A percentile compares a stretch with the other conserved stretches of the same genome.
Evolutionary conservation across 1,284 basidiomycete genomes (phyloP).

Genomic region (Cryptococcus sp.): DNA sequence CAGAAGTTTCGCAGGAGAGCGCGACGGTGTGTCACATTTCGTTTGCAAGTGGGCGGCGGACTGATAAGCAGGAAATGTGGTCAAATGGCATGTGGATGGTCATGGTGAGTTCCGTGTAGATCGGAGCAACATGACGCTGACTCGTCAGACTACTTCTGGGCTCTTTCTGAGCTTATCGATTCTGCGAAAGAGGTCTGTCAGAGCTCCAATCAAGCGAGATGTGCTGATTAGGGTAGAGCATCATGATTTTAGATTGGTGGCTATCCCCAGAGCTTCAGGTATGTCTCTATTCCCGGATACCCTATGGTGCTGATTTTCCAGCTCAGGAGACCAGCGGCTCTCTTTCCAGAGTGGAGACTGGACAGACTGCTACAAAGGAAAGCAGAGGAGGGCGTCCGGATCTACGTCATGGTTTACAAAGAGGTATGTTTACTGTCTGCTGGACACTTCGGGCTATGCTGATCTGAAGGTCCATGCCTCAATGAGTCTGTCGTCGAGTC

Average conservation of each 20-base stretch:
- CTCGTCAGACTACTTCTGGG: conserved; percentile 79
- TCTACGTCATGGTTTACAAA: conserved; percentile 86
- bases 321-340: conserved; percentile 79
- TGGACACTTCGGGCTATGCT: not conserved
- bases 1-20: conserved; percentile 69
- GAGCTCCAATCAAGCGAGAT: not conserved
- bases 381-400: conserved; percentile 81
- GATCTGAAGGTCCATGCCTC: conserved; percentile 68
- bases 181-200: conserved; percentile 41
- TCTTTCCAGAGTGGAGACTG: conserved; percentile 77
- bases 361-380: conserved; percentile 79
- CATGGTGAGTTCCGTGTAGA: conserved; percentile 52
- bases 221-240: conserved; percentile 48
- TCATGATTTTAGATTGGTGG: conserved; percentile 77
- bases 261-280: conserved; percentile 80
- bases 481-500: conserved; percentile 78
- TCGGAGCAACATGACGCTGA: not conserved
- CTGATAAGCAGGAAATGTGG: conserved; percentile 56
- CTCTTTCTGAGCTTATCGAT: conserved; percentile 81
- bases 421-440: conserved; percentile 54
- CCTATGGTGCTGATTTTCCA: conserved; percentile 12
- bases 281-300: conserved; percentile 3
- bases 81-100: conserved; percentile 89
- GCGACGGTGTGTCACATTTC: conserved; percentile 15
- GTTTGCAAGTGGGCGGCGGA: conserved; percentile 40